These are phyloP conservation scores for Podila epigama DNA, from an alignment of 192 early-diverging fungal genomes.

Conservation along the genomic window DNA sequence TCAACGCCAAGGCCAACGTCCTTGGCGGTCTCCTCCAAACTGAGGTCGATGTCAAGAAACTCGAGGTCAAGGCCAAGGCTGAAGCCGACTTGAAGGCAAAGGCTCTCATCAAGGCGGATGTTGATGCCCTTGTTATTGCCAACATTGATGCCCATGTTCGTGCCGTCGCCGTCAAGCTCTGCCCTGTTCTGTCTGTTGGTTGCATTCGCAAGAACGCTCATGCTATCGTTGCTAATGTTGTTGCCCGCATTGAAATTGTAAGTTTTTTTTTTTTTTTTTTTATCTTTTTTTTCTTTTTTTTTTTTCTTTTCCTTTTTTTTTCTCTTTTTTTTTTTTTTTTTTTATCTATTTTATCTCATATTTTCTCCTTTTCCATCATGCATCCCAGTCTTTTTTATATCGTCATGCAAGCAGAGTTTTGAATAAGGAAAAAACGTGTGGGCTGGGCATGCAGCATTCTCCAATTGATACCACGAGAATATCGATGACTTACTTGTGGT, in stretches of 20 bases:
- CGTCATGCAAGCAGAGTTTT: no score
- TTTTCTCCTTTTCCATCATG: no score
- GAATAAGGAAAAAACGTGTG: no score
- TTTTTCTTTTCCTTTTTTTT: background rate
- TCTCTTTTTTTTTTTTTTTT: background rate
- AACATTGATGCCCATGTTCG: constrained; percentile 37
- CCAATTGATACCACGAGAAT: no score
- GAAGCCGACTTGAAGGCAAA: constrained; percentile 14
- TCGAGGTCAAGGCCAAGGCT: constrained; percentile 20
- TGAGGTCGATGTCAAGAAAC: constrained; percentile 7
- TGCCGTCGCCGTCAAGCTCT: background rate
- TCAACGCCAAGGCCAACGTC: constrained; percentile 16
- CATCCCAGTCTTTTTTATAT: no score
- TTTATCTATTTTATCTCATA: background rate
- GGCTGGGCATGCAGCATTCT: no score
- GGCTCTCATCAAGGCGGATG: constrained; percentile 7
- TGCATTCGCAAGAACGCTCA: constrained; percentile 29
- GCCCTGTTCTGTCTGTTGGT: constrained; percentile 2
- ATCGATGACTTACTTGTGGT: no score
- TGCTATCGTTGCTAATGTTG: constrained; percentile 16
- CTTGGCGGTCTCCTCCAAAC: constrained; percentile 3
- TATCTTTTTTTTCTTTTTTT: no score
- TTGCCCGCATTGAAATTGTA: constrained; percentile 21
- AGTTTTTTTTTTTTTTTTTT: background rate
- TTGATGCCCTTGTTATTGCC: constrained; percentile 16